Evolutionary conservation across 1,139 yeast genomes (phyloP), one percentile per base, ranked within the genome.

Genomic region (Scheffersomyces stambukii): DNA sequence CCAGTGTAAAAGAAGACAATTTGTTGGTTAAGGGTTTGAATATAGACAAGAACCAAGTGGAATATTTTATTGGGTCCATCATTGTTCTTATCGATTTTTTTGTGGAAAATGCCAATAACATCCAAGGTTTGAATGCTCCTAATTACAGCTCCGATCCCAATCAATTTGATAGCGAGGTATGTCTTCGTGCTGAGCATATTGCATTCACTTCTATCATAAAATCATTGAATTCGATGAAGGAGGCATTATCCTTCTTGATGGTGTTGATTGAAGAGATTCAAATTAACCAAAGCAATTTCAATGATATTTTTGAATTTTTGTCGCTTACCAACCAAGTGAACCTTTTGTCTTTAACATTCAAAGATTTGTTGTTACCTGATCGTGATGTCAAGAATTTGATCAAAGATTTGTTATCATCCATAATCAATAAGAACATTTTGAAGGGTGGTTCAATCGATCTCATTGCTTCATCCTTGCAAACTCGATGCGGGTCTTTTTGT

Each of bases 361-460:
- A 76, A 43, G 88, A 82, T 40, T 70, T 91, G 36, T 80, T 91
- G 48, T 77, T 91, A 13, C 83, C 91, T 18, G 68, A 65, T 22
- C 55, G 59, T 10, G 67, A 67, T 27, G 73, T 72, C n/a, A 79
- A 82, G 38, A 80, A 76, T 30, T 65, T 88, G 32, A 77, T 91
- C 21, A 84, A 86, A 50, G 97, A 89, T 46, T 75, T 93, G 24
- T 73, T 91, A 28, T 82, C 95, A 1, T 82, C 95, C 2, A 77
- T 93, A 22, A 88, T 93, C 34, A 89, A 89, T 54, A 81, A 84
- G 49, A 85, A 82, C 41, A 88, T 93, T 37, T 70, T 85, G 25
- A 78, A 84, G 43, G 98, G 98, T n/a, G 93, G 88, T 3, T 82
- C 95, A 0, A 91, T 93, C 29, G 98, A 91, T 50, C 69, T 81